Evolutionary conservation across 2,329 filamentous ascomycete species (phyloP), one percentile per base, ranked within the genome.

Genomic region (Botrytis galanthina): DNA sequence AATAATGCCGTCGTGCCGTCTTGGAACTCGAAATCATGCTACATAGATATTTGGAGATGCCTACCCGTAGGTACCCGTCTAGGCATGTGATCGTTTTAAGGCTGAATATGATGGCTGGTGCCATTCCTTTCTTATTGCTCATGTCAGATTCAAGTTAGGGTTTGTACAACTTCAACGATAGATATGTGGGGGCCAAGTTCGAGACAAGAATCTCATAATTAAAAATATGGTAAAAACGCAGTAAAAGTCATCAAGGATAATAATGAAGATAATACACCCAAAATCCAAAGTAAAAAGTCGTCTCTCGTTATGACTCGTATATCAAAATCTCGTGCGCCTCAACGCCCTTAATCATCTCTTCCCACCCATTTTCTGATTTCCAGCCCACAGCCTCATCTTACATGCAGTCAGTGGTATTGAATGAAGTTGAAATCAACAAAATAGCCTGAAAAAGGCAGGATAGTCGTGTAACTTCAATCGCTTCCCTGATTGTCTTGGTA

Each of bases 21-120:
- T 51, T 26, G 16, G 37, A 42, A 37, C 35, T n/a, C 26, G 10
- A 9, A 29, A 37, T 20, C 22, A 51, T n/a, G 18, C 16, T 39
- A 61, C 59, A 39, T 63, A 48, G 46, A 8, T 46, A 35, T 67
- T 67, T 51, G 63, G 12, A 67, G 46, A 57, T 69, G 66, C 48
- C 64, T 68, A 57, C 20, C 26, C 26, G 64, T 12, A 67, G 29
- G 44, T 35, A 51, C 44, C 16, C 32, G n/a, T 22, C 16, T 54
- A 48, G 16, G 48, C 64, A 39, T 66, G 63, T 51, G 44, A 20
- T 20, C 26, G 5, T 9, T n/a, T 67, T n/a, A 37, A 42, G 48
- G 35, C 48, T 54, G 66, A 54, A 26, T 22, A n/a, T 32, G 16
- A 64, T 22, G 9, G 48, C 48, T 54, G 48, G 48, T n/a, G 18